Conservation (phyloP, 2,329 filamentous ascomycete species). For the Fusarium irregulare region DNA sequence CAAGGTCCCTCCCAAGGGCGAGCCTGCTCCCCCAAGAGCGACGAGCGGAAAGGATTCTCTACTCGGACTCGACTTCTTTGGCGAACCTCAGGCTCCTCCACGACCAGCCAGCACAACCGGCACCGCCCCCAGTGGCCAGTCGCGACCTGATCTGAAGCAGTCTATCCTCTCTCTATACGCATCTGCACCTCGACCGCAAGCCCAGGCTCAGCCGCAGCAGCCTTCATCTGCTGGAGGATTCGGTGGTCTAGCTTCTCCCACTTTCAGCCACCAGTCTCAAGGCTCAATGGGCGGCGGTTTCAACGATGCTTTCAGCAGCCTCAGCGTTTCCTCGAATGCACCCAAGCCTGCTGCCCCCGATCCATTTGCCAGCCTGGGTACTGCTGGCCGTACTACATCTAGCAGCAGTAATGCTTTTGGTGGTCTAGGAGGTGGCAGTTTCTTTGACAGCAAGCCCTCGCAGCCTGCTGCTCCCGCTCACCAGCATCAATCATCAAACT, state of each 20-base stretch:
- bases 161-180: slow-evolving; percentile 97
- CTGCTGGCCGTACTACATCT: slow-evolving; percentile 50
- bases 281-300: slow-evolving; percentile 72
- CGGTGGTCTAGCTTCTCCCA: slow-evolving; percentile 72
- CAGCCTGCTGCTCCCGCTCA: slow-evolving; percentile 64
- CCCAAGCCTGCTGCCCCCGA: slow-evolving; percentile 58
- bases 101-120: slow-evolving; percentile 85
- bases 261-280: slow-evolving; percentile 61
- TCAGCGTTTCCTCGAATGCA: slow-evolving; percentile 58
- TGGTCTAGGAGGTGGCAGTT: slow-evolving; percentile 76
- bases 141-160: slow-evolving; percentile 93
- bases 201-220: slow-evolving; percentile 59
- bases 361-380: slow-evolving; percentile 71
- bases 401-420: slow-evolving; percentile 59
- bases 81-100: slow-evolving; percentile 76
- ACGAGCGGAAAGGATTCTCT: slow-evolving; percentile 88
- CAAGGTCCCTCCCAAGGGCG: slow-evolving; percentile 69
- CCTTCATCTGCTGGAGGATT: slow-evolving; percentile 71
- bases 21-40: slow-evolving; percentile 73
- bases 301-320: slow-evolving; percentile 76
- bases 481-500: slow-evolving; percentile 65
- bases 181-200: slow-evolving; percentile 81
- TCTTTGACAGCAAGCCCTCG: slow-evolving; percentile 82
- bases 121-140: slow-evolving; percentile 70
- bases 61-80: slow-evolving; percentile 92